Conservation (phyloP, 2,329 filamentous ascomycete genomes). For the Colletotrichum lini region DNA sequence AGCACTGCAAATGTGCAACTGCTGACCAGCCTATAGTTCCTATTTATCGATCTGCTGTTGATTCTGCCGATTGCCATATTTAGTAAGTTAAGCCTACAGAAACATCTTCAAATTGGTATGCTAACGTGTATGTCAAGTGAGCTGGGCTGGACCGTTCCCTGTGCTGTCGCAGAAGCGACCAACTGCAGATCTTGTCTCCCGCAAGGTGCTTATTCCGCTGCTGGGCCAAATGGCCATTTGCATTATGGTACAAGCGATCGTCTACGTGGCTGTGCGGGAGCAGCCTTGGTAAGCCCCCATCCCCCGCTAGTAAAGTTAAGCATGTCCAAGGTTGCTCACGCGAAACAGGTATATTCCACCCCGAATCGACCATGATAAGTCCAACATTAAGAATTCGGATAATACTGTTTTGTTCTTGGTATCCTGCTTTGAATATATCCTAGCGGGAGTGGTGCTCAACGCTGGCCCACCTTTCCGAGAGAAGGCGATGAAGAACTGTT, state of each 20-base stretch:
- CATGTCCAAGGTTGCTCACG: constrained; percentile 40
- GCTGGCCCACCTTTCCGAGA: constrained; percentile 94
- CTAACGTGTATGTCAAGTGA: constrained; percentile 69
- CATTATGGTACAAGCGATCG: constrained; percentile 81
- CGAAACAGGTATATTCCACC: constrained; percentile 81
- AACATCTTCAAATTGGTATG: constrained; percentile 26
- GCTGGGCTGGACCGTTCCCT: constrained; percentile 90
- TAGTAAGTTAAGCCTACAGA: constrained; percentile 65
- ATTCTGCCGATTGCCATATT: constrained; percentile 98
- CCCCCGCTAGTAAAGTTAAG: not conserved
- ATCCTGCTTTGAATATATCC: constrained; percentile 95
- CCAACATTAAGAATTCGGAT: constrained; percentile 91
- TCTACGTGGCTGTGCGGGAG: constrained; percentile 80
- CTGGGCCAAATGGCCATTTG: constrained; percentile 90
- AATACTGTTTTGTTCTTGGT: constrained; percentile 93
- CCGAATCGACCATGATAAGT: constrained; percentile 80
- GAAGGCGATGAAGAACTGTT: constrained; percentile 83
- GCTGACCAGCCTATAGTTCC: constrained; percentile 68
- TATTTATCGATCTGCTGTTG: constrained; percentile 93
- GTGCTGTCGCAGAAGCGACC: constrained; percentile 86
- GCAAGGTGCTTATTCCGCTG: constrained; percentile 91
- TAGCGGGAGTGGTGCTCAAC: constrained; percentile 89
- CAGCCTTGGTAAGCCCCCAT: constrained; percentile 78
- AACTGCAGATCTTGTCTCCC: constrained; percentile 90
- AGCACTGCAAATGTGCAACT: not conserved